Evolutionary conservation across 2,329 filamentous ascomycete genomes (phyloP).

Genomic region (Diaporthe eres): DNA sequence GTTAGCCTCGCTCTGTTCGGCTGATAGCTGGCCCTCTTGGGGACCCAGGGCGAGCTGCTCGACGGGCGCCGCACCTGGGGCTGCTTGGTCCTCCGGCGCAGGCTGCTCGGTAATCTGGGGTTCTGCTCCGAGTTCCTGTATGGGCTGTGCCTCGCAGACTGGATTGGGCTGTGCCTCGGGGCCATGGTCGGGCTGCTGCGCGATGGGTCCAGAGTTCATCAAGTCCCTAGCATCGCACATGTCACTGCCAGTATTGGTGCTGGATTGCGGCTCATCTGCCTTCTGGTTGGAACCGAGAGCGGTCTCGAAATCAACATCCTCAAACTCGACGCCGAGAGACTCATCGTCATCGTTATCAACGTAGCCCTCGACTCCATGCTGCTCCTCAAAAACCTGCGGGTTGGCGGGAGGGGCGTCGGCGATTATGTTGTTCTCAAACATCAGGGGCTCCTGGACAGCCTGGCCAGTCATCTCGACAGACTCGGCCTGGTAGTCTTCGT

Average conservation of each 20-base stretch:
- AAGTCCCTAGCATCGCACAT: not conserved
- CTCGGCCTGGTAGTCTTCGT: not conserved
- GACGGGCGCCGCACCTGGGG: not conserved
- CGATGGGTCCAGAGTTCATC: not conserved
- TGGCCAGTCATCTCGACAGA: not conserved
- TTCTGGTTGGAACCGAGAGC: not conserved
- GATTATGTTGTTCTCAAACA: not conserved
- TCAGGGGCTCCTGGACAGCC: not conserved
- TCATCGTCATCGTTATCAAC: not conserved
- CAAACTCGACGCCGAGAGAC: too few relatives aligned
- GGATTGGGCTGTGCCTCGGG: not conserved
- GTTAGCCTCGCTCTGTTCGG: not conserved
- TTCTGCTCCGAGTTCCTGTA: not conserved
- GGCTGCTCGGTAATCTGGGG: not conserved
- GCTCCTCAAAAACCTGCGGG: not conserved
- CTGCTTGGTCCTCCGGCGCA: not conserved
- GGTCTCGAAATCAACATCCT: not conserved
- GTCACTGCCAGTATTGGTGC: not conserved
- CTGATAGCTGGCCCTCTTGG: not conserved
- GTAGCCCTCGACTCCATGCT: not conserved
- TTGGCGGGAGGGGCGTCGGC: not conserved
- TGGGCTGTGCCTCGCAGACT: not conserved
- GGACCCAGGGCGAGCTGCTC: not conserved
- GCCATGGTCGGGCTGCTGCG: not conserved
- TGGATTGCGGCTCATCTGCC: not conserved